These are phyloP conservation scores for Boletellus emodensis DNA, from an alignment of 768 basidiomycete species.

Conservation along the genomic window DNA sequence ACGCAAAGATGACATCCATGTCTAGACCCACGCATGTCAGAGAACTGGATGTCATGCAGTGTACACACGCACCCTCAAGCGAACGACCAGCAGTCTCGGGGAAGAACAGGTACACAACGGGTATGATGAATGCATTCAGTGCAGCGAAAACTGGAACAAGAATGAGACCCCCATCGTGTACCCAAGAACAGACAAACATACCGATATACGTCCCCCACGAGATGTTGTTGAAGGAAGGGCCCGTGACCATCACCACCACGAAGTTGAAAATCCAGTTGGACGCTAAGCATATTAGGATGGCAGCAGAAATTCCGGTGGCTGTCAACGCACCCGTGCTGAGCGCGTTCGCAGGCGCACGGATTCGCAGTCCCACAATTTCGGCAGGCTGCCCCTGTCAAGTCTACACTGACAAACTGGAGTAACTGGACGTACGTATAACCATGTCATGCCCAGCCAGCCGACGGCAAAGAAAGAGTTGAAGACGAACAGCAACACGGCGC, in stretches of 20 bases:
- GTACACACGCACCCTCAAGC: slow-evolving; percentile 40
- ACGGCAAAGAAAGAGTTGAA: slow-evolving; percentile 70
- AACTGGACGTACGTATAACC: slow-evolving; percentile 51
- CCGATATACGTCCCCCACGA: slow-evolving; percentile 59
- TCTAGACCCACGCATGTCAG: slow-evolving; percentile 20
- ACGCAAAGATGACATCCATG: slow-evolving; percentile 46
- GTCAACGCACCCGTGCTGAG: slow-evolving; percentile 44
- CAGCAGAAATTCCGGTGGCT: neutral
- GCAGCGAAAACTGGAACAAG: slow-evolving; percentile 44
- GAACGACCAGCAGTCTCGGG: slow-evolving; percentile 59
- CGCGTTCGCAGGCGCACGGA: slow-evolving; percentile 63
- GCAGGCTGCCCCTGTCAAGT: slow-evolving; percentile 42
- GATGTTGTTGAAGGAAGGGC: slow-evolving; percentile 55
- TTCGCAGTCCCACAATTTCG: slow-evolving; percentile 59
- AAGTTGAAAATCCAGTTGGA: slow-evolving; percentile 59
- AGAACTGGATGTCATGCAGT: neutral
- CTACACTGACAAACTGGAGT: neutral
- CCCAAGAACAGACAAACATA: slow-evolving; percentile 14
- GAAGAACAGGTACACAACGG: slow-evolving; percentile 57
- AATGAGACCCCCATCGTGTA: neutral
- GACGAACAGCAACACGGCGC: slow-evolving; percentile 58
- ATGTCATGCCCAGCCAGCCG: slow-evolving; percentile 70
- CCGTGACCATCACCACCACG: slow-evolving; percentile 56
- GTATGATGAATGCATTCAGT: slow-evolving; percentile 54
- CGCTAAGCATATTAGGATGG: slow-evolving; percentile 11